Percentiles rank a stretch among this genome's conserved stretches.
These are phyloP conservation scores for Cyberlindnera xylosilytica DNA, from an alignment of 805 yeast species.

Conservation along the genomic window DNA sequence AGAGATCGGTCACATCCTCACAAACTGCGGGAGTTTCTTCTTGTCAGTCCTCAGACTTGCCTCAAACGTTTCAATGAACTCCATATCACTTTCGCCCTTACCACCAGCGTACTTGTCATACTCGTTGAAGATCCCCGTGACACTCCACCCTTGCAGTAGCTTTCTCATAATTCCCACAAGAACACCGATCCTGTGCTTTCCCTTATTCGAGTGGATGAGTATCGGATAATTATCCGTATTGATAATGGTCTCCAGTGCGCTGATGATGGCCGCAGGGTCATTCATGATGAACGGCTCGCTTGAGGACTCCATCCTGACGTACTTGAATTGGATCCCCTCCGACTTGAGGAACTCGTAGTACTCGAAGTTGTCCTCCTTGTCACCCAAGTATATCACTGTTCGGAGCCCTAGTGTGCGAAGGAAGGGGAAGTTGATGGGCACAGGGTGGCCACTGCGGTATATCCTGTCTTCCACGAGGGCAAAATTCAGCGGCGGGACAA, in stretches of 20 bases:
- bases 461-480: constrained; percentile 84
- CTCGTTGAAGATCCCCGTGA: constrained; percentile 91
- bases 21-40: constrained; percentile 60
- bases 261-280: constrained; percentile 54
- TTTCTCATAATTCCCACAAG: constrained; percentile 89
- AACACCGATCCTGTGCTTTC: constrained; percentile 93
- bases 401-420: constrained; percentile 63
- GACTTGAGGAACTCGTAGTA: constrained; percentile 67
- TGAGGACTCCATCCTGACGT: constrained; percentile 66
- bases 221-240: constrained; percentile 79
- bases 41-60: constrained; percentile 51
- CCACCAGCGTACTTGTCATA: constrained; percentile 91
- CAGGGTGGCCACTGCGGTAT: constrained; percentile 92
- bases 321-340: constrained; percentile 52
- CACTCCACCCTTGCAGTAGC: constrained; percentile 86
- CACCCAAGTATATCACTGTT: constrained; percentile 83
- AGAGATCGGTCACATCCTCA: constrained; percentile 27
- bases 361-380: constrained; percentile 61
- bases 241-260: constrained; percentile 53
- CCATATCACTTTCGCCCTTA: constrained; percentile 88
- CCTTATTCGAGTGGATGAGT: constrained; percentile 89
- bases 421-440: constrained; percentile 80
- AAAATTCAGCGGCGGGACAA: constrained; percentile 90
- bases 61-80: constrained; percentile 81
- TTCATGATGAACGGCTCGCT: constrained; percentile 67